phyloP scores from a whole-genome alignment of 2,329 filamentous ascomycete genomes.

The Sporothrix dimorphospora region DNA sequence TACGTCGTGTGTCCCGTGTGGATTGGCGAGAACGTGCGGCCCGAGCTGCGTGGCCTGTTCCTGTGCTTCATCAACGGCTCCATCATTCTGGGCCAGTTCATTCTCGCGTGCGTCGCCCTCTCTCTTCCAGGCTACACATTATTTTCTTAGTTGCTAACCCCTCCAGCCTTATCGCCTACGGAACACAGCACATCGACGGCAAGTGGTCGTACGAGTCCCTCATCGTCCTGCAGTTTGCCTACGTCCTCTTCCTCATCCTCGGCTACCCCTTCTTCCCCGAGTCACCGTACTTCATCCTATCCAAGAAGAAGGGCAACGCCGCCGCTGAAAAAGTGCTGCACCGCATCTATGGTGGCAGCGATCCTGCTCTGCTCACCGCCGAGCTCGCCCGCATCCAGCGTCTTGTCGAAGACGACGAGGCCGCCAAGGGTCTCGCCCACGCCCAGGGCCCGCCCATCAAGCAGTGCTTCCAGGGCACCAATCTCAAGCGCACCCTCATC shows the following conservation, averaged over 20 bases:
- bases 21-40: conserved; percentile 23
- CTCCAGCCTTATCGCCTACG: conserved; percentile 1
- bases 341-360: not conserved
- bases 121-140: not conserved
- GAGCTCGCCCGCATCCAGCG: conserved; percentile 11
- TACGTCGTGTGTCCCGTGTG: conserved; percentile 10
- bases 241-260: not conserved
- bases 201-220: conserved; percentile 15
- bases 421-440: not conserved
- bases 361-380: not conserved
- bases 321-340: not conserved
- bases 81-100: conserved; percentile 19
- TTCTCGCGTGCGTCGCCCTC: not conserved
- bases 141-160: not conserved
- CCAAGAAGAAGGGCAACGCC: not conserved
- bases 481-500: conserved; percentile 9
- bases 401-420: conserved; percentile 4
- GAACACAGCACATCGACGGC: conserved; percentile 4
- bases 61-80: conserved; percentile 19
- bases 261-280: conserved; percentile 25
- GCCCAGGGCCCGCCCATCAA: conserved; percentile 9
- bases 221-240: conserved; percentile 14
- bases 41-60: conserved; percentile 18
- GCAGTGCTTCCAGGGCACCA: conserved; percentile 21
- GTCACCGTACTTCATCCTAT: conserved; percentile 17